Evolutionary conservation across 2,329 filamentous ascomycete genomes (phyloP).

Genomic region (Monosporascus sp.): DNA sequence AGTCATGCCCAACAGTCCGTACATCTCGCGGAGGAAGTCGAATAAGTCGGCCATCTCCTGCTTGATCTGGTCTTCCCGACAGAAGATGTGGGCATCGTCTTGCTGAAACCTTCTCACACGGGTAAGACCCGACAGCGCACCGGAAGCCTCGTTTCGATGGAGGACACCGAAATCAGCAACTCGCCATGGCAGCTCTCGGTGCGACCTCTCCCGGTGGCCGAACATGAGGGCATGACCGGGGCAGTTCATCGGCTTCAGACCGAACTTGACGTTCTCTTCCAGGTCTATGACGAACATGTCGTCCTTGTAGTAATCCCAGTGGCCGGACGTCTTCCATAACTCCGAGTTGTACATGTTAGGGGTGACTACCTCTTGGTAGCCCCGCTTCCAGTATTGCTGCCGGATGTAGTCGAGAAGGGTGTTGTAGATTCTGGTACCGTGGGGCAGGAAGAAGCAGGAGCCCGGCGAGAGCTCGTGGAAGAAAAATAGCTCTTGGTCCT

Average conservation of each 20-base stretch:
- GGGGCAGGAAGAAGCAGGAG: slow-evolving; percentile 85
- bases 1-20: slow-evolving; percentile 78
- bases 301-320: slow-evolving; percentile 91
- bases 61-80: slow-evolving; percentile 55
- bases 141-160: slow-evolving; percentile 82
- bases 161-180: slow-evolving; percentile 84
- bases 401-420: slow-evolving; percentile 76
- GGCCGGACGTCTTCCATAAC: slow-evolving; percentile 90
- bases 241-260: slow-evolving; percentile 90
- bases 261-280: slow-evolving; percentile 68
- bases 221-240: slow-evolving; percentile 86
- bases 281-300: slow-evolving; percentile 74
- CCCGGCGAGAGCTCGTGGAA: slow-evolving; percentile 94
- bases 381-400: slow-evolving; percentile 85
- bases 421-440: slow-evolving; percentile 92
- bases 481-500: slow-evolving; percentile 96
- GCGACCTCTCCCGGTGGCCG: slow-evolving; percentile 65
- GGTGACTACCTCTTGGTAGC: slow-evolving; percentile 91
- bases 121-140: slow-evolving; percentile 75
- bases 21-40: slow-evolving; percentile 64
- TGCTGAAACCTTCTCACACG: slow-evolving; percentile 84
- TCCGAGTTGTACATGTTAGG: slow-evolving; percentile 95
- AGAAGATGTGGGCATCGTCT: slow-evolving; percentile 90
- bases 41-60: slow-evolving; percentile 63
- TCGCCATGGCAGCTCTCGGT: slow-evolving; percentile 75